A percentile compares a stretch with the other conserved stretches of the same genome.
Conservation (phyloP, 1,284 basidiomycete species). For the Trichosporon asahii region DNA sequence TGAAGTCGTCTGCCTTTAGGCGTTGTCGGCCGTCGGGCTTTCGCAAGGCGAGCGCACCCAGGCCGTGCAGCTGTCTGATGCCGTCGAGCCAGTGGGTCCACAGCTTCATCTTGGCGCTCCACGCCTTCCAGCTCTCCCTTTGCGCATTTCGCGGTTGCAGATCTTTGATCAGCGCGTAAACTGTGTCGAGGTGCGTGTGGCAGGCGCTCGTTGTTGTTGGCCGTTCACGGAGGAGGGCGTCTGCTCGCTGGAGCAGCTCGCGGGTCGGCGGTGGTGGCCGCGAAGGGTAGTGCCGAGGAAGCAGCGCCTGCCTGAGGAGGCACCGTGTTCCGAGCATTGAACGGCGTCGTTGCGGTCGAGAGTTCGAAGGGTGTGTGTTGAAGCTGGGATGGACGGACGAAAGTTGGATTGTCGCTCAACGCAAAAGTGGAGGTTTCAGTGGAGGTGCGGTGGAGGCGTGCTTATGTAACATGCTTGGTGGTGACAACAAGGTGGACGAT, state of each 20-base stretch:
- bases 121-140: neutral
- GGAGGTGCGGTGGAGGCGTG: neutral
- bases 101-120: neutral
- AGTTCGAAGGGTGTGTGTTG: neutral
- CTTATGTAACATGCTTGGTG: neutral
- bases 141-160: neutral
- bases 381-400: neutral
- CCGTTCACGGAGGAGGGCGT: neutral
- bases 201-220: neutral
- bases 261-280: neutral
- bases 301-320: neutral
- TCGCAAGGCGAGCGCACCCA: neutral
- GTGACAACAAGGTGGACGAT: too few species aligned
- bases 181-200: neutral
- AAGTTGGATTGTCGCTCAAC: neutral
- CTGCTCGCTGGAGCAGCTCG: neutral
- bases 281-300: neutral
- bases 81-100: slow-evolving; percentile 6
- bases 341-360: neutral
- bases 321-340: neutral
- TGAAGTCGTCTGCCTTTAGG: slow-evolving; percentile 6
- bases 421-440: neutral
- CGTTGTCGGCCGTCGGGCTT: neutral
- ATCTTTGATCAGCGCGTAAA: slow-evolving; percentile 6
- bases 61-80: neutral